Evolutionary conservation across 192 early-diverging fungal genomes (phyloP).

Genomic region (Gonapodya sp.): DNA sequence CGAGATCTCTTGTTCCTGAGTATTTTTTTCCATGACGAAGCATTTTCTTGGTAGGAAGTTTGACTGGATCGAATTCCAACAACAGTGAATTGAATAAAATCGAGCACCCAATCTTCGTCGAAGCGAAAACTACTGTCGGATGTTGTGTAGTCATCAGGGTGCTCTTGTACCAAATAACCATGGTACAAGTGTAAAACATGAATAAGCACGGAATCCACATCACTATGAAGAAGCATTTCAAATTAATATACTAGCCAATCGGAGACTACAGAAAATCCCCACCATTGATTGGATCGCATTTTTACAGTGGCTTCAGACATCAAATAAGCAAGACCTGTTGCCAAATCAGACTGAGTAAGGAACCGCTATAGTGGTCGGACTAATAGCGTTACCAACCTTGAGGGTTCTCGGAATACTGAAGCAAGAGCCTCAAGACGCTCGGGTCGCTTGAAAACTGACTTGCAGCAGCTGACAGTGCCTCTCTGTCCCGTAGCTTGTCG

Average conservation of each 20-base stretch:
- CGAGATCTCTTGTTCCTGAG: not conserved
- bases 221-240: too few relatives aligned
- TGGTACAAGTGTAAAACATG: not conserved
- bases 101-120: conserved; percentile 23
- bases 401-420: not conserved
- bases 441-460: not conserved
- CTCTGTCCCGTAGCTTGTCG: too few relatives aligned
- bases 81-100: conserved; percentile 29
- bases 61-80: too few relatives aligned
- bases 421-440: not conserved
- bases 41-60: too few relatives aligned
- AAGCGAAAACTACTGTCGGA: not conserved
- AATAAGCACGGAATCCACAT: too few relatives aligned
- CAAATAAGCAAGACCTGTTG: not conserved
- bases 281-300: not conserved
- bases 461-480: too few relatives aligned
- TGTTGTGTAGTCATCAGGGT: not conserved
- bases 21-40: too few relatives aligned
- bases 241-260: too few relatives aligned
- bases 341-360: not conserved
- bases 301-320: not conserved
- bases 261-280: too few relatives aligned
- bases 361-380: not conserved
- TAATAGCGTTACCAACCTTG: not conserved
- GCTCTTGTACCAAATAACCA: not conserved